Percentiles rank a stretch among this genome's conserved stretches.
Evolutionary conservation across 345 rosid species (phyloP).

Genomic region (Ricinus communis): DNA sequence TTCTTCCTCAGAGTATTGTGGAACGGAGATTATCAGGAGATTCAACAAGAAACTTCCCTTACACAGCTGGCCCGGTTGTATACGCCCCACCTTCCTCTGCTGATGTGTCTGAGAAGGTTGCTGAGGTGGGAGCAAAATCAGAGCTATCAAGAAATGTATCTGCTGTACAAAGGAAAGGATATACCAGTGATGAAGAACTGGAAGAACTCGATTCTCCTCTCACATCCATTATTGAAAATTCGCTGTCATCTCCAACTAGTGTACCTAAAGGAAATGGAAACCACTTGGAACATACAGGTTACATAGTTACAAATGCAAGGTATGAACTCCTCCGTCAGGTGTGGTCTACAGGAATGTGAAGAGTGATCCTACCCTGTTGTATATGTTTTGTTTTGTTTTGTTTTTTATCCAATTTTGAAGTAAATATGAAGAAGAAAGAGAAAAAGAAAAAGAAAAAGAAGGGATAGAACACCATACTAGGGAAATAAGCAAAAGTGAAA

Average conservation of each 20-base stretch:
- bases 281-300: constrained; percentile 19
- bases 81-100: constrained; percentile 63
- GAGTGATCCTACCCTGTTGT: constrained; percentile 5
- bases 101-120: constrained; percentile 62
- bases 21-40: constrained; percentile 60
- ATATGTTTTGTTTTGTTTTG: neutral
- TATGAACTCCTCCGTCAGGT: constrained; percentile 81
- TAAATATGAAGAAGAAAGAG: constrained; percentile 1
- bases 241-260: constrained; percentile 34
- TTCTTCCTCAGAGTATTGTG: constrained; percentile 42
- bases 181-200: constrained; percentile 87
- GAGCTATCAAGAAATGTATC: constrained; percentile 58
- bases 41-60: constrained; percentile 61
- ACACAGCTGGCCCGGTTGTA: constrained; percentile 56
- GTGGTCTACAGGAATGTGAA: constrained; percentile 51
- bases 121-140: constrained; percentile 47
- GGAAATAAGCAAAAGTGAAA: constrained; percentile 11
- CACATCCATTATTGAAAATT: constrained; percentile 50
- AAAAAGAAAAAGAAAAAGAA: too few relatives aligned
- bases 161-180: constrained; percentile 77
- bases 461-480: too few relatives aligned
- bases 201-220: constrained; percentile 83
- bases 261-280: constrained; percentile 34
- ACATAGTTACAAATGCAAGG: constrained; percentile 47
- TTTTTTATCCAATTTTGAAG: neutral